Percentiles rank a stretch among this genome's conserved stretches.
Conservation (phyloP, 768 basidiomycete genomes). For the Gymnopilus junonius region DNA sequence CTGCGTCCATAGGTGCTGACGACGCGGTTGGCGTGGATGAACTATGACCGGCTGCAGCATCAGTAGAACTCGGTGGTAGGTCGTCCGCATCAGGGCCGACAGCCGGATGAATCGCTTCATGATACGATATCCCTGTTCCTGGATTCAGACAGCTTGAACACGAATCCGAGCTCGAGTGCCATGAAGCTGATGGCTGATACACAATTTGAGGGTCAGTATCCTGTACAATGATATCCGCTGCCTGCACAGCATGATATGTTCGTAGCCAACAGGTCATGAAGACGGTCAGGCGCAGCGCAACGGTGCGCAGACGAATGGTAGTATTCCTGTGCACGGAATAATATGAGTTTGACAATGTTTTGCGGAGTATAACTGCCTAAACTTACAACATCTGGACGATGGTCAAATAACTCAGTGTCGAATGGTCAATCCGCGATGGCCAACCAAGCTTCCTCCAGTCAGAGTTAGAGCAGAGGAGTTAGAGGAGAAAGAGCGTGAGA, state of each 20-base stretch:
- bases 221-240: conserved; percentile 40
- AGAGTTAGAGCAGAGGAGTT: conserved; percentile 7
- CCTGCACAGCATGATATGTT: conserved; percentile 18
- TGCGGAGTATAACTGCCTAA: neutral
- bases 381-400: conserved; percentile 21
- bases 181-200: conserved; percentile 40
- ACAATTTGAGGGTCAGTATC: conserved; percentile 41
- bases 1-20: neutral
- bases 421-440: conserved; percentile 9
- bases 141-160: conserved; percentile 38
- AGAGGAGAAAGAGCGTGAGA: conserved; percentile 28
- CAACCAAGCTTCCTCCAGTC: conserved; percentile 4
- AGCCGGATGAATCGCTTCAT: conserved; percentile 36
- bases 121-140: conserved; percentile 33
- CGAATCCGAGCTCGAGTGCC: conserved; percentile 35
- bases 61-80: neutral
- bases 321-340: neutral
- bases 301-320: conserved; percentile 7
- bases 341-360: neutral
- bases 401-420: neutral
- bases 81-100: conserved; percentile 23
- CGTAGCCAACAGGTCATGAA: conserved; percentile 23
- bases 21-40: neutral
- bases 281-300: conserved; percentile 23
- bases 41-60: neutral